Base-by-base conservation (phyloP, 192 early-diverging fungal genomes). In the Geranomyces variabilis region DNA sequence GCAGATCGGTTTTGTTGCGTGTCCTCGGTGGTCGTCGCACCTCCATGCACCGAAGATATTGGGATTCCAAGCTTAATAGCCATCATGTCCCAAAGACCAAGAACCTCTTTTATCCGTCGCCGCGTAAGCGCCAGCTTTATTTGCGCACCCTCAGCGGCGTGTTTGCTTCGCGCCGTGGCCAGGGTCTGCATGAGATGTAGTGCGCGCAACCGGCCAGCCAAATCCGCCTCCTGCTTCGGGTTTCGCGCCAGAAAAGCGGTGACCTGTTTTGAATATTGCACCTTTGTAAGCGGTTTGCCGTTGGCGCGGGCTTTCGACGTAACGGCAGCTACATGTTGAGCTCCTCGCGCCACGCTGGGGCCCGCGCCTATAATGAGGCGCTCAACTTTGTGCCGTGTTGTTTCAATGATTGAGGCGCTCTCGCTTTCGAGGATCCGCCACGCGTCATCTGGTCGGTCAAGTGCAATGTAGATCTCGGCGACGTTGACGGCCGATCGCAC, bases 201-300 rank as follows among this genome's bases (percentile, higher is more conserved):
- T 4, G 58, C 58, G 5, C 31, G 17, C 28, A 60, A 7, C 58
- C 58, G 24, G 21, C 29, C 58, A 7, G 22, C 28, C 58, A 60
- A 29, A 26, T 60, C 58, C 28, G 58, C 58, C 58, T 60, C 21
- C 17, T 60, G 58, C 58, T 33, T 26, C 2, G 58, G 58, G 58
- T 26, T 60, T 17, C 58, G 24, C 5, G 58, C 58, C 31, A 60
- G 7, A 17, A 34, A 19, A 7, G 15, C 17, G 21, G 58, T 60
- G 5, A 60, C 58, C 31, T 28, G 24, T 19, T 34, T 60, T 14
- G 21, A 24, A 7, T n/a, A n/a, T 14, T 55, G 51, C 4, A 28
- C 51, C n/a, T 26, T n/a, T 3, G n/a, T n/a, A n/a, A 53, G 51
- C n/a, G 19, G 19, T 15, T 24, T n/a, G 19, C n/a, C n/a, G n/a